These are phyloP conservation scores for Penicillium lividum DNA, from an alignment of 495 filamentous ascomycete species.

Conservation along the genomic window DNA sequence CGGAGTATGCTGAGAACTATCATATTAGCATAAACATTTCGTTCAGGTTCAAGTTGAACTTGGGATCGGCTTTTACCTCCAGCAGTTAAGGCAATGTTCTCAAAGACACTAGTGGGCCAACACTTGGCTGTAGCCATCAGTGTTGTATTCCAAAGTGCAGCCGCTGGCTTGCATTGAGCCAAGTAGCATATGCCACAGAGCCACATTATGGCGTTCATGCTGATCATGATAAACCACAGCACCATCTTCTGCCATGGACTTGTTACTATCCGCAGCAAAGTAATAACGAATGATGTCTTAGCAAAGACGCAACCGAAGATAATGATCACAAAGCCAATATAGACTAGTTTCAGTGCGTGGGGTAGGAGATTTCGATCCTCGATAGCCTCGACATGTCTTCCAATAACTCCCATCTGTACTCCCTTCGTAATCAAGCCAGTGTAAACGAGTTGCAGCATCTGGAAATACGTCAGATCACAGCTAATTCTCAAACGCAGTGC, in stretches of 20 bases:
- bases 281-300: conserved; percentile 31
- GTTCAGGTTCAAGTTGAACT: background rate
- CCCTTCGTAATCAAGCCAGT: conserved; percentile 13
- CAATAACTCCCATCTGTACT: conserved; percentile 16
- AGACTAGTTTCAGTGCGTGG: conserved; percentile 18
- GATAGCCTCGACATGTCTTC: conserved; percentile 14
- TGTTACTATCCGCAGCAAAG: conserved; percentile 26
- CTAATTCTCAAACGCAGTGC: background rate
- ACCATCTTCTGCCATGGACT: conserved; percentile 20
- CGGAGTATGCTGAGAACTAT: conserved; percentile 24
- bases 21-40: background rate
- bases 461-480: background rate
- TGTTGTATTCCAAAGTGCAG: conserved; percentile 22
- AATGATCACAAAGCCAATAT: conserved; percentile 19
- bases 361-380: conserved; percentile 6
- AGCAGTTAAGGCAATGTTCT: conserved; percentile 22
- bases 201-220: conserved; percentile 28
- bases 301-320: conserved; percentile 27
- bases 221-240: conserved; percentile 30
- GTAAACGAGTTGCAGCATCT: conserved; percentile 14
- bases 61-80: conserved; percentile 15
- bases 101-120: conserved; percentile 23
- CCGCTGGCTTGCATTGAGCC: conserved; percentile 23
- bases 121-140: conserved; percentile 21
- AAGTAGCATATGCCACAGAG: conserved; percentile 25